Evolutionary conservation across 164 flowering plant species (phyloP).

Genomic region (Aristolochia contorta): DNA sequence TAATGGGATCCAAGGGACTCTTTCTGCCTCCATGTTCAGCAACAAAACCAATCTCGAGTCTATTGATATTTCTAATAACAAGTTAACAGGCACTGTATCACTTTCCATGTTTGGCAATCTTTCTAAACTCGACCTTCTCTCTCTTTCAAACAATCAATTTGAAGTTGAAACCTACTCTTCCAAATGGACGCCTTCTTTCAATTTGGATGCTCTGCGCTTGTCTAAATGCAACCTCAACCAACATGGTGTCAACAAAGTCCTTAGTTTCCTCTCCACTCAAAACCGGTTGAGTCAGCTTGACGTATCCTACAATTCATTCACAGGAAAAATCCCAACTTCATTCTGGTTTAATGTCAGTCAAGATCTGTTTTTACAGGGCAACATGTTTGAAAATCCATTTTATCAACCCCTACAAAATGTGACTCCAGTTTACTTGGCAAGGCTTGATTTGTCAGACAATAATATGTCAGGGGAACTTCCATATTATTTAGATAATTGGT

Average conservation of each 20-base stretch:
- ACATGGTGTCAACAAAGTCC: neutral
- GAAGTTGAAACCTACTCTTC: neutral
- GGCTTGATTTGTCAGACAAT: conserved; percentile 4
- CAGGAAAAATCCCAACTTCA: conserved; percentile 2
- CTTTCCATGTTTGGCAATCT: conserved; percentile 5
- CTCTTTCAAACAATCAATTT: neutral
- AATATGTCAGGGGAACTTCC: conserved; percentile 4
- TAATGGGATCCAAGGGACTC: neutral
- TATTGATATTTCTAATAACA: neutral
- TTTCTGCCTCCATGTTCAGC: neutral
- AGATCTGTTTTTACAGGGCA: neutral
- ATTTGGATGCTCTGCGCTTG: neutral
- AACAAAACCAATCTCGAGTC: neutral
- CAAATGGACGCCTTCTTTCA: neutral
- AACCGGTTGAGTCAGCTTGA: neutral
- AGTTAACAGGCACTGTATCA: neutral
- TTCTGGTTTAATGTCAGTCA: neutral
- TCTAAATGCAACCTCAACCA: neutral
- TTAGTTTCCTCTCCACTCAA: conserved; percentile 1
- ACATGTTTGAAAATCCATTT: conserved; percentile 1
- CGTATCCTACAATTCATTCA: neutral
- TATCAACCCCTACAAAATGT: neutral
- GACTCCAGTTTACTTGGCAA: too few species aligned
- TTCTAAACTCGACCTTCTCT: neutral
- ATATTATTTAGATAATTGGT: neutral